A percentile compares a stretch with the other conserved stretches of the same genome.
These are phyloP conservation scores for Coprinopsis strossmayeri DNA, from an alignment of 768 basidiomycete genomes.

Conservation along the genomic window DNA sequence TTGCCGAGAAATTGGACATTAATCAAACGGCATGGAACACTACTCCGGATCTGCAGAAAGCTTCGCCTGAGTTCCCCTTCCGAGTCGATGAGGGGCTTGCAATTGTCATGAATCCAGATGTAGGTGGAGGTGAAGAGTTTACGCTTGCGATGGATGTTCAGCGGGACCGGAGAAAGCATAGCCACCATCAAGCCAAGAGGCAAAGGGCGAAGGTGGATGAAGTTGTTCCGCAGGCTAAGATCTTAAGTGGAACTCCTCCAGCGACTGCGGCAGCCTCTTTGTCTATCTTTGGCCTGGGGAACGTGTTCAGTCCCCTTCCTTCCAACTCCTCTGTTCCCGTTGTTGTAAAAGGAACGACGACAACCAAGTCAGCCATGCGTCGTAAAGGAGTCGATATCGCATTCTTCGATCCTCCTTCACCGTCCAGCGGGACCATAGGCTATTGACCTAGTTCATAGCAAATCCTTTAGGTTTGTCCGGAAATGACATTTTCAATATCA, in stretches of 20 bases:
- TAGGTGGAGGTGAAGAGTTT: constrained; percentile 30
- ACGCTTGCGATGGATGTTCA: constrained; percentile 35
- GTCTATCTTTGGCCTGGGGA: background rate
- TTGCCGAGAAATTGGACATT: background rate
- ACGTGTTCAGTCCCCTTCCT: background rate
- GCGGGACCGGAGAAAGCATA: background rate
- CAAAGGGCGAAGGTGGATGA: background rate
- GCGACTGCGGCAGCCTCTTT: background rate
- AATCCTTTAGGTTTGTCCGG: background rate
- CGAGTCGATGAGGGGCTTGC: constrained; percentile 2
- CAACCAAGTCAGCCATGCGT: constrained; percentile 1
- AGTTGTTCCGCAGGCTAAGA: background rate
- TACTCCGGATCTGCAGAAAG: background rate
- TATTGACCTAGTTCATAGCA: background rate
- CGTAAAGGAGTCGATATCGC: background rate
- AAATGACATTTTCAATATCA: background rate
- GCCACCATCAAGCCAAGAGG: background rate
- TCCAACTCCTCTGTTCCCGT: background rate
- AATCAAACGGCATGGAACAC: background rate
- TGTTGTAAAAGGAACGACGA: background rate
- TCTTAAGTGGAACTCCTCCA: background rate
- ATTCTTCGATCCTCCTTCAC: background rate
- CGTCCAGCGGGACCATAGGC: background rate
- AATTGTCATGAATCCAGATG: constrained; percentile 9
- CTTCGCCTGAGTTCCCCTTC: background rate